Base-by-base conservation (phyloP, 2,329 filamentous ascomycete species). In the Drechslerella coelobrocha region DNA sequence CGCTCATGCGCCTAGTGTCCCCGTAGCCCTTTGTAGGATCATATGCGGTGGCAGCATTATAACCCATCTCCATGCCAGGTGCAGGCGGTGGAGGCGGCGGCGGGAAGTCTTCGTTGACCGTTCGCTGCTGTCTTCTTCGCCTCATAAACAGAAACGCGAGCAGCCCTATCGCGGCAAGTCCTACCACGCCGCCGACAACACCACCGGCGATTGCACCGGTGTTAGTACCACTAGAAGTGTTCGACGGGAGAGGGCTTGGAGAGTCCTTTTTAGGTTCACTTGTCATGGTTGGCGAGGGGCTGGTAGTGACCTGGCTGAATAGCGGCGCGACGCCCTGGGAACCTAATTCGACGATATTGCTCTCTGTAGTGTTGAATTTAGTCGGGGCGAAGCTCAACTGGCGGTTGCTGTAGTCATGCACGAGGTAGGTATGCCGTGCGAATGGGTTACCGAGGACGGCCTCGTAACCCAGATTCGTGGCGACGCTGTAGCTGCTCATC, bases 191-290 rank as follows among this genome's bases (percentile, higher is more conserved):
- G 23, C 81, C 82, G 7, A 83, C 80, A 1, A 78, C 78, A 31
- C 82, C 82, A 7, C 82, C 82, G 7, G 77, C 81, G 48, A 84
- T 83, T n/a, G 81, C 78, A 2, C 80, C 82, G 10, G 79, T 75
- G 57, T 78, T 77, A 3, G 77, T 75, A 10, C 27, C 59, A 2
- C 23, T 56, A 21, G 21, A 24, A 8, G 39, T 27, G 14, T n/a
- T 24, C 17, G 21, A 54, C 10, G 55, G 54, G 2, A 45, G 24
- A 1, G 56, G 50, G 19, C 31, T 61, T 3, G 55, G 51, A 7
- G 63, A n/a, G n/a, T 51, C 41, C 2, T 48, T 27, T 5, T 24
- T 6, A 1, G 34, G 4, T 26, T 24, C 26, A 7, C 31, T 29
- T 14, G 45, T 37, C 17, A 23, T 14, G 2, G 26, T 21, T 1